Conservation (phyloP, 2,329 filamentous ascomycete species). For the Arthroderma uncinatum region DNA sequence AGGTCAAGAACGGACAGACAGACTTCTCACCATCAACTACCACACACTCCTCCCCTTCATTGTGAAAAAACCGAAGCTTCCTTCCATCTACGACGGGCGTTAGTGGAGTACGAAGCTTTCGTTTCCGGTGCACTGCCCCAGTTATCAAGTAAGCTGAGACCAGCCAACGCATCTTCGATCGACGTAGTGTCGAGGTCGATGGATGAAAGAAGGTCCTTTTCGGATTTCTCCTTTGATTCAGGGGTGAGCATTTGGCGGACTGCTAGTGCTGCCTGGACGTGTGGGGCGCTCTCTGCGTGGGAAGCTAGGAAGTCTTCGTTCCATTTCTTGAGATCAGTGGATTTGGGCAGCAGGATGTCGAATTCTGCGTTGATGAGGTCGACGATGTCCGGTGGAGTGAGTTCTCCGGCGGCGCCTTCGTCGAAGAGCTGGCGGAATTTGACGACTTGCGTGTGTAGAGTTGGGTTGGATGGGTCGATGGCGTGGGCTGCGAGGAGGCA, state of each 20-base stretch:
- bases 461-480: conserved; percentile 58
- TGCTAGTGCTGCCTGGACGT: conserved; percentile 54
- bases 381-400: conserved; percentile 54
- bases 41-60: not conserved
- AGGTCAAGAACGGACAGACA: not conserved
- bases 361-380: conserved; percentile 62
- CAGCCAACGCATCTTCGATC: conserved; percentile 47
- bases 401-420: conserved; percentile 38
- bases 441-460: conserved; percentile 62
- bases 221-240: conserved; percentile 45
- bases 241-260: conserved; percentile 48
- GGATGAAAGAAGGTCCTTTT: conserved; percentile 52
- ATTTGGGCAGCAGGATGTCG: conserved; percentile 46
- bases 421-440: conserved; percentile 56
- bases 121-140: conserved; percentile 41
- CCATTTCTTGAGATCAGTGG: conserved; percentile 47
- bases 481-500: conserved; percentile 64
- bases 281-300: conserved; percentile 51
- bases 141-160: conserved; percentile 41
- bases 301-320: conserved; percentile 56
- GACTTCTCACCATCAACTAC: not conserved
- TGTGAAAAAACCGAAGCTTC: conserved; percentile 29
- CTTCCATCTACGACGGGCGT: conserved; percentile 32
- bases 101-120: conserved; percentile 40
- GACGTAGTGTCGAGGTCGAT: conserved; percentile 43